Evolutionary conservation across 2,329 filamentous ascomycete species (phyloP).

Genomic region (Fusarium sublunatum): DNA sequence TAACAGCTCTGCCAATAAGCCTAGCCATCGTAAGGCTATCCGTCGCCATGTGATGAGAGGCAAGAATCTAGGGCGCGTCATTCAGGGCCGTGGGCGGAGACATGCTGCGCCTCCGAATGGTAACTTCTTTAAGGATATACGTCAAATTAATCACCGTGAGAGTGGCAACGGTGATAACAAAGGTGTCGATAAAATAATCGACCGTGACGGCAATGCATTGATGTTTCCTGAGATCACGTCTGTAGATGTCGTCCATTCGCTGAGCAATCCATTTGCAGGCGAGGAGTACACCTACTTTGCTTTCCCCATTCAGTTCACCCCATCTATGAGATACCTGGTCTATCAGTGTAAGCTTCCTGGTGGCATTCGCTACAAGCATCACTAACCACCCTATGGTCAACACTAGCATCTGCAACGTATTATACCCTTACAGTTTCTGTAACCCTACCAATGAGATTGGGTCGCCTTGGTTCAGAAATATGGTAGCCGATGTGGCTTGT

Average conservation of each 20-base stretch:
- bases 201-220: conserved; percentile 1
- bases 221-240: conserved; percentile 31
- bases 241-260: neutral
- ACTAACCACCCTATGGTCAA: conserved; percentile 24
- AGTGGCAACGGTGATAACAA: neutral
- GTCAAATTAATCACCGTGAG: neutral
- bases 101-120: conserved; percentile 12
- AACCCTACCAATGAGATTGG: conserved; percentile 18
- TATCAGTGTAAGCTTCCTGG: conserved; percentile 33
- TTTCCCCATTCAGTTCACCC: conserved; percentile 38
- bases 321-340: conserved; percentile 35
- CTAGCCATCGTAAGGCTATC: conserved; percentile 28
- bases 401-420: conserved; percentile 20
- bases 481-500: conserved; percentile 38
- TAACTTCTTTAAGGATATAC: neutral
- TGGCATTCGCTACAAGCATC: neutral
- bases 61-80: conserved; percentile 36
- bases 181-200: neutral
- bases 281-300: conserved; percentile 36
- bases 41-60: conserved; percentile 44
- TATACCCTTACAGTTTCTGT: conserved; percentile 38
- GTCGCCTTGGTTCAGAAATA: conserved; percentile 35
- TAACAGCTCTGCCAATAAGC: conserved; percentile 5
- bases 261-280: conserved; percentile 25
- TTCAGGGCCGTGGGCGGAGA: conserved; percentile 34